Base-by-base conservation (phyloP, 345 rosid genomes). In the Erodium maritimum region DNA sequence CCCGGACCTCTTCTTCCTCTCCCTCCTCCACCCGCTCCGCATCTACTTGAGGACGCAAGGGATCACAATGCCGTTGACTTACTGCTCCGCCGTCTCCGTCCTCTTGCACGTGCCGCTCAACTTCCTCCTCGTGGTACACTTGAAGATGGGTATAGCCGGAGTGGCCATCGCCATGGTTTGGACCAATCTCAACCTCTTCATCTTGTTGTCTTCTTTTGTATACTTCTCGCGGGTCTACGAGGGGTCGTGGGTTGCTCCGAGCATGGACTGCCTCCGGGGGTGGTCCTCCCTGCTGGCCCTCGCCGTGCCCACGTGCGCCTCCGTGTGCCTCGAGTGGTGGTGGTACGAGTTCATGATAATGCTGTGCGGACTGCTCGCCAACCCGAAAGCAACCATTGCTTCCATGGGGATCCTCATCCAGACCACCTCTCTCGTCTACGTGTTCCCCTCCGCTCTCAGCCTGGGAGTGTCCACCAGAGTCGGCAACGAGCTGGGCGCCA, bases 301-400 rank as follows among this genome's bases (percentile, higher is more conserved):
- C 0, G 89, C 99, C 0, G 73, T 93, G 53, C 99, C 99, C 5
- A 93, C 85, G 53, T 93, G 99, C 58, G 74, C 75, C 37, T 93
- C 99, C 0, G 99, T 93, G 23, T 93, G 99, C 66, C 84, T 93
- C 21, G 99, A 93, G 59, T 93, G 99, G 97, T 93, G 99, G 99
- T 93, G 99, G 99, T 93, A 93, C 20, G 99, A 93, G 69, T 72
- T 93, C 64, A 93, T 89, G 96, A 93, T 93, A 77, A 61, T 93
- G 73, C 58, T 93, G 42, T 89, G 91, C 50, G 97, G 97, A 19
- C 83, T 93, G 42, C 80, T 93, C 45, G 70, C 56, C 3, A 85
- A 87, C 70, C 99, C 99, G 20, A 85, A 77, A 70, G 89, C 99
- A 42, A 83, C 96, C 48, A 74, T 93, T 56, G 85, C 99, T 61